Evolutionary conservation across 345 rosid species (phyloP), one percentile per base, ranked within the genome.

Genomic region (Trapa bicornis): DNA sequence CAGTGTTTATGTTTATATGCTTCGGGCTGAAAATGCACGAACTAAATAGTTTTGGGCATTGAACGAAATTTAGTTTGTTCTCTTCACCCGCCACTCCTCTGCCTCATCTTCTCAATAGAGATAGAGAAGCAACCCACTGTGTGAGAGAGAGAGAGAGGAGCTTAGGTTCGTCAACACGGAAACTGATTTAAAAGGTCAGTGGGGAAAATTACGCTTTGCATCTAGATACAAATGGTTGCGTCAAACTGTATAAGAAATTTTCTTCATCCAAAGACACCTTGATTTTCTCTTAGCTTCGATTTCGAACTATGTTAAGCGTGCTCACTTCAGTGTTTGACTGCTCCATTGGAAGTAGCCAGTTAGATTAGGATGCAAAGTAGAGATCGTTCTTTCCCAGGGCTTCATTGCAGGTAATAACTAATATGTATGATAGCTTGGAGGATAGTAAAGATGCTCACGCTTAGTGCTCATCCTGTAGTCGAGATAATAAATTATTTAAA

Each of bases 81-180:
- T 32, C 63, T 58, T 35, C 63, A 9, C 63, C 63, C 63, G 63
- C 63, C 63, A 58, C 3, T 54, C 60, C 60, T 54, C 60, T 54
- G 60, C 60, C 60, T 22, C 60, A 54, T 54, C 6, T 32, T 58
- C 63, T 58, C 63, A 35, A 37, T 2, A 32, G 60, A 57, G 32
- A 57, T 12, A 57, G 62, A 57, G 37, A 29, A 57, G 6, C 48
- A 29, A 0, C 29, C n/a, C 15, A 52, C 57, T 52, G 4, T 3
- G 62, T 22, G 36, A 57, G 62, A 57, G 37, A 57, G 62, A 57
- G 62, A 57, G 37, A 57, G 37, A 33, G 61, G 32, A 37, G 32
- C 36, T 6, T 35, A 29, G 35, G 36, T 16, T 22, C 29, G 29
- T 22, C 29, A 22, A 22, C 29, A 22, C 29, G 29, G 10, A 7